Evolutionary conservation across 179 eudicot genomes (phyloP).

Genomic region (Spinacia oleracea): DNA sequence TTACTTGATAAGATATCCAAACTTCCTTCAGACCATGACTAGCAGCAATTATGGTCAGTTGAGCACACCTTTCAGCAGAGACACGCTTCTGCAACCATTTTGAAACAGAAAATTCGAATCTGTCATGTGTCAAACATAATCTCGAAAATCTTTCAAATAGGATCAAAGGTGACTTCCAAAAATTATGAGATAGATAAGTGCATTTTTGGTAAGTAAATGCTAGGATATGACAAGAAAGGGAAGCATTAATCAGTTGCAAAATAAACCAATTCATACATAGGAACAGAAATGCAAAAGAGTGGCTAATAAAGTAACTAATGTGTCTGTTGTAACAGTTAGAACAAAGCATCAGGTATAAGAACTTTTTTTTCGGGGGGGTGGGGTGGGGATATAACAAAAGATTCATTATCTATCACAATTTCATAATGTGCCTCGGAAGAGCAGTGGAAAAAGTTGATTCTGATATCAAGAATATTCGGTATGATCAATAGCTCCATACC

Average conservation of each 20-base stretch:
- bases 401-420: neutral
- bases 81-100: conserved; percentile 64
- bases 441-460: neutral
- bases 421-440: conserved; percentile 6
- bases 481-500: neutral
- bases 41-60: conserved; percentile 83
- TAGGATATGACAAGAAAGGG: neutral
- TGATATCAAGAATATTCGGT: neutral
- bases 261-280: conserved; percentile 1
- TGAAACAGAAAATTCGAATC: conserved; percentile 1
- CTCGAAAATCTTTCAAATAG: neutral
- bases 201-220: neutral
- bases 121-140: neutral
- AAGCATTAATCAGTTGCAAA: neutral
- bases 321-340: neutral
- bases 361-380: no score
- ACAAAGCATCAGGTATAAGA: neutral
- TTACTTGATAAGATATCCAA: conserved; percentile 96
- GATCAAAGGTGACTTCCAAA: neutral
- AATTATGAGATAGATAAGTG: neutral
- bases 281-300: neutral
- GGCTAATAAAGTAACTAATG: neutral
- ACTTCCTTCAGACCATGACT: conserved; percentile 89
- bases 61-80: conserved; percentile 80
- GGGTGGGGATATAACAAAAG: neutral